Evolutionary conservation across 1,139 yeast genomes (phyloP).

Genomic region (Sugiyamaella paludigena): DNA sequence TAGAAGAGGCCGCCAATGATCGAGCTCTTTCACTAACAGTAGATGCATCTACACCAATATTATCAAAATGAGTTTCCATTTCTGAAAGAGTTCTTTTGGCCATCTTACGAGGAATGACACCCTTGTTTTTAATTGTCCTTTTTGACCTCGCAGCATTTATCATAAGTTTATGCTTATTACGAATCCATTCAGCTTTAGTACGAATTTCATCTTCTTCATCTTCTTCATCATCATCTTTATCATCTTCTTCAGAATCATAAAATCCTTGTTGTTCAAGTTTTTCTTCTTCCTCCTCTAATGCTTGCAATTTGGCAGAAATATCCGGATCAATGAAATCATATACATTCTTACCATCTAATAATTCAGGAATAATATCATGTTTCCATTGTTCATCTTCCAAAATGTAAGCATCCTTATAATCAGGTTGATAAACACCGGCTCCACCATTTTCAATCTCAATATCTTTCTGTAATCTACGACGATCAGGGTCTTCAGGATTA

Average conservation of each 20-base stretch:
- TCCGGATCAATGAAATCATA: slow-evolving; percentile 97
- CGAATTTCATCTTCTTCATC: slow-evolving; percentile 70
- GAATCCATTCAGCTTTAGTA: slow-evolving; percentile 92
- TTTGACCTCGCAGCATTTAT: slow-evolving; percentile 82
- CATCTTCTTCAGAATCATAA: slow-evolving; percentile 84
- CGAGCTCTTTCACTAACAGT: slow-evolving; percentile 47
- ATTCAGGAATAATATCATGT: slow-evolving; percentile 95
- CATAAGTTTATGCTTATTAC: slow-evolving; percentile 93
- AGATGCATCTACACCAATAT: slow-evolving; percentile 82
- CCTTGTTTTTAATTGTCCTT: slow-evolving; percentile 82
- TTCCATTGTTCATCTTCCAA: slow-evolving; percentile 98
- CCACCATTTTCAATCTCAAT: slow-evolving; percentile 95
- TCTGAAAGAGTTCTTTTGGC: slow-evolving; percentile 70
- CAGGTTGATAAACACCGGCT: slow-evolving; percentile 95
- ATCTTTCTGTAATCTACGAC: slow-evolving; percentile 81
- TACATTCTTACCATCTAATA: slow-evolving; percentile 92
- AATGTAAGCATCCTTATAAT: slow-evolving; percentile 85
- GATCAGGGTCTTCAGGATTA: slow-evolving; percentile 75
- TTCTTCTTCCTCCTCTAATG: slow-evolving; percentile 96
- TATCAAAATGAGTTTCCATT: slow-evolving; percentile 86
- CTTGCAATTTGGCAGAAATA: slow-evolving; percentile 87
- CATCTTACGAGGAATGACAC: slow-evolving; percentile 91
- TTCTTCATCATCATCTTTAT: slow-evolving; percentile 46
- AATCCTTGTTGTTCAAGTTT: slow-evolving; percentile 90
- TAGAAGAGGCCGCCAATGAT: slow-evolving; percentile 38